Conservation (phyloP, 768 basidiomycete species). For the Phylloporus sp. region DNA sequence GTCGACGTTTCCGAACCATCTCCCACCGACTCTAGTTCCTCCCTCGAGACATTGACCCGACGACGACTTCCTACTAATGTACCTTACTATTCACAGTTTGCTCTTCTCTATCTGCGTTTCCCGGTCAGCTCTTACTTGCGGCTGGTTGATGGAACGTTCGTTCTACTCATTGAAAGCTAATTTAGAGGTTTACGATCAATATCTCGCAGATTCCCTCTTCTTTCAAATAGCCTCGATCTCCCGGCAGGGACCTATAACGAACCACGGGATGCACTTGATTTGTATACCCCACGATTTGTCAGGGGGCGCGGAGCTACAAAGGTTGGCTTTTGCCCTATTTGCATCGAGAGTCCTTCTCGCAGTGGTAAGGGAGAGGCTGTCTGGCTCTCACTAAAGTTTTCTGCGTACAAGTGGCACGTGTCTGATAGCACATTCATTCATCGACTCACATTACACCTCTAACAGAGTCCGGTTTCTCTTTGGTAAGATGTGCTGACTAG, state of each 20-base stretch:
- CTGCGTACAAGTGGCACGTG: conserved; percentile 75
- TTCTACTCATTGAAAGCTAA: conserved; percentile 4
- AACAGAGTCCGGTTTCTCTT: conserved; percentile 16
- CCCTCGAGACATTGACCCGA: conserved; percentile 10
- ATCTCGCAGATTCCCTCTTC: conserved; percentile 16
- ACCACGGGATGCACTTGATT: conserved; percentile 56
- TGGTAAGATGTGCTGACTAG: conserved; percentile 3
- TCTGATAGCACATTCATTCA: not conserved
- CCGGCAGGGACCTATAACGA: conserved; percentile 51
- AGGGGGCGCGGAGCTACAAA: conserved; percentile 65
- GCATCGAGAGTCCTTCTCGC: conserved; percentile 53
- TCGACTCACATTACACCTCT: conserved; percentile 1
- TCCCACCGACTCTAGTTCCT: not conserved
- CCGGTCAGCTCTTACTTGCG: conserved; percentile 58
- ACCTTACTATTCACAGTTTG: conserved; percentile 45
- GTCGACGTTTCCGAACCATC: not conserved
- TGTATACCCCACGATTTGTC: conserved; percentile 78
- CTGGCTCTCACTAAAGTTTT: conserved; percentile 79
- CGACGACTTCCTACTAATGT: conserved; percentile 53
- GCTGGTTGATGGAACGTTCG: conserved; percentile 38
- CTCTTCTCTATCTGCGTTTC: conserved; percentile 69
- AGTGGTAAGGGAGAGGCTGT: conserved; percentile 61
- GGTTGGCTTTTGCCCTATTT: conserved; percentile 76
- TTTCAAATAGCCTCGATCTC: conserved; percentile 17
- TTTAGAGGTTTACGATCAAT: not conserved